These are phyloP conservation scores for Puccinia novopanici DNA, from an alignment of 1,284 basidiomycete species.

Conservation along the genomic window DNA sequence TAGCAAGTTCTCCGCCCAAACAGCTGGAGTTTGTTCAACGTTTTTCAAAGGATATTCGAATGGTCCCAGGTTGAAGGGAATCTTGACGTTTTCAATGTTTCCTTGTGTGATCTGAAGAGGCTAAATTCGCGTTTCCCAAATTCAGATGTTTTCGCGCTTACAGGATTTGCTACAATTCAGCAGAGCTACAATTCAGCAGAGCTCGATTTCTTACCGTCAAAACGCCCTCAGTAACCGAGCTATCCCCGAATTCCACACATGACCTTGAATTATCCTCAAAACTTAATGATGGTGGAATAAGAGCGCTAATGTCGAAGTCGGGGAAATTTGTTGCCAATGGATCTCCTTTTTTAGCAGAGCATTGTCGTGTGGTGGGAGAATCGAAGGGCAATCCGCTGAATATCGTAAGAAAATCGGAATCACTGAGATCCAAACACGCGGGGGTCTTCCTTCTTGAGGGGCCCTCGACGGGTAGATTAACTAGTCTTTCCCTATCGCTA, in stretches of 20 bases:
- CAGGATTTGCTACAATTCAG: not conserved
- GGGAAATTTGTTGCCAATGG: conserved; percentile 1
- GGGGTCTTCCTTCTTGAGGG: conserved; percentile 20
- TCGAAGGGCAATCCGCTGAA: conserved; percentile 11
- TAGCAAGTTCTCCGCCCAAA: not conserved
- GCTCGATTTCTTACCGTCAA: conserved; percentile 9
- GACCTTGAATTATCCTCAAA: conserved; percentile 8
- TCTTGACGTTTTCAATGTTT: conserved; percentile 2
- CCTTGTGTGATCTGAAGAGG: not conserved
- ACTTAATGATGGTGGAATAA: not conserved
- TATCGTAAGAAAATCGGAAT: not conserved
- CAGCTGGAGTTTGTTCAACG: not conserved
- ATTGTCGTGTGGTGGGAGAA: conserved; percentile 22
- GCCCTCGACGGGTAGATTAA: conserved; percentile 10
- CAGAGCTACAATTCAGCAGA: too few species aligned
- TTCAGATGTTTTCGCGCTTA: not conserved
- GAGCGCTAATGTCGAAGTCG: not conserved
- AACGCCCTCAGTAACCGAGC: not conserved
- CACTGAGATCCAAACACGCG: not conserved
- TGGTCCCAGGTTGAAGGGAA: not conserved
- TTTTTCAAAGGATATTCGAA: not conserved
- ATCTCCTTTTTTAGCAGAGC: not conserved
- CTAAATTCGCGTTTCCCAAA: not conserved
- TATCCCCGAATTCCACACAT: not conserved
- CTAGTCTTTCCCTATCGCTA: not conserved